phyloP scores from a whole-genome alignment of 2,329 filamentous ascomycete species.

The Colletotrichum chlorophyti region DNA sequence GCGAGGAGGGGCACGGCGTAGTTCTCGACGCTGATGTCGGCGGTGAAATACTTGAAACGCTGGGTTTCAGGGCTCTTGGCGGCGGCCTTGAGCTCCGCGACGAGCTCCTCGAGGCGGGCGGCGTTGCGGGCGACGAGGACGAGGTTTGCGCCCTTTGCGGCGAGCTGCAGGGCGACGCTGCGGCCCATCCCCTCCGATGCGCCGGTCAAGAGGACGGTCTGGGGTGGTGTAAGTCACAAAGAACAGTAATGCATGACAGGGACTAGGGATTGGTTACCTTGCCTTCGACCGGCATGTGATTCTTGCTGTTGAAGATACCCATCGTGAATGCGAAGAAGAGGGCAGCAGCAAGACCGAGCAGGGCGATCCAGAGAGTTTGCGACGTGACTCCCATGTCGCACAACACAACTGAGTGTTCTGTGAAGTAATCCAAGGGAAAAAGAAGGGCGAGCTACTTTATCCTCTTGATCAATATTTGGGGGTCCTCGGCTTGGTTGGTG shows the following conservation, averaged over 20 bases:
- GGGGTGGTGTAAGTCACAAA: background rate
- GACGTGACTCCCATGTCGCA: constrained; percentile 10
- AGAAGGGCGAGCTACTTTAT: too few species aligned
- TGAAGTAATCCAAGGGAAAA: too few species aligned
- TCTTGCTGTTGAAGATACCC: constrained; percentile 72
- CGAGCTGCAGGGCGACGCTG: constrained; percentile 74
- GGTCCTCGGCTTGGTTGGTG: too few species aligned
- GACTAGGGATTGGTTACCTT: constrained; percentile 62
- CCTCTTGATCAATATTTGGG: too few species aligned
- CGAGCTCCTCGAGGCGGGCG: constrained; percentile 70
- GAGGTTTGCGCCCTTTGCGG: constrained; percentile 84
- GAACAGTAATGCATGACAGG: background rate
- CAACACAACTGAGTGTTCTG: too few species aligned
- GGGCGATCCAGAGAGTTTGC: constrained; percentile 57
- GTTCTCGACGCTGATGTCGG: constrained; percentile 75
- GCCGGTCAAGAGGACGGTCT: constrained; percentile 91
- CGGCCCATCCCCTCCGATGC: constrained; percentile 93
- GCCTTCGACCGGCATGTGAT: constrained; percentile 85
- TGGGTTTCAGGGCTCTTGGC: constrained; percentile 73
- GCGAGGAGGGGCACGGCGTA: constrained; percentile 75
- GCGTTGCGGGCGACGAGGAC: constrained; percentile 83
- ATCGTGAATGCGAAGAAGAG: constrained; percentile 55
- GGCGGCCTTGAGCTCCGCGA: constrained; percentile 69
- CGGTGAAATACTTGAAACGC: constrained; percentile 82
- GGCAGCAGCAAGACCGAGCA: constrained; percentile 48